Evolutionary conservation across 441 rosid species (phyloP).

Genomic region (Adansonia rubrostipa): DNA sequence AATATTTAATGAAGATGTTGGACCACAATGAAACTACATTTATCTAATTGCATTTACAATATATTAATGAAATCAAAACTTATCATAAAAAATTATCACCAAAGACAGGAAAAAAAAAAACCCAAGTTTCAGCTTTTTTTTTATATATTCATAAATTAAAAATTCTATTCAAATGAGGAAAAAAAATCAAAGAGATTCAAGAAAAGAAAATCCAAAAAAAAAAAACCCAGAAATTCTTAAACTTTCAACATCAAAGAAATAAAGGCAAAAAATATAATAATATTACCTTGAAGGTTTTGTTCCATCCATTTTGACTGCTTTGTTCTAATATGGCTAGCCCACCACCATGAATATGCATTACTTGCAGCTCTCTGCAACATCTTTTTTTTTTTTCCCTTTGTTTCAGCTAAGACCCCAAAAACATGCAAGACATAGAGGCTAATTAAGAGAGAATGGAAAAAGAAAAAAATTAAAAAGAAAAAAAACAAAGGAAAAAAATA

Average conservation of each 20-base stretch:
- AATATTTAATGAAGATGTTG: neutral
- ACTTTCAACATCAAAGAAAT: neutral
- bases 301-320: slow-evolving; percentile 99
- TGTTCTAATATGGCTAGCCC: slow-evolving; percentile 98
- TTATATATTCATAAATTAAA: neutral
- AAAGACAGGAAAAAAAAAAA: neutral
- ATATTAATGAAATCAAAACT: neutral
- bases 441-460: neutral
- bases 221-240: neutral
- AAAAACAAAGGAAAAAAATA: neutral
- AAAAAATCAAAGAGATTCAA: neutral
- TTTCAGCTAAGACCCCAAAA: neutral
- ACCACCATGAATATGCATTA: slow-evolving; percentile 99
- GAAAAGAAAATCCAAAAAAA: neutral
- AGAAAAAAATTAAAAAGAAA: slow-evolving; percentile 4
- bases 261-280: neutral
- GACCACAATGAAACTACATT: neutral
- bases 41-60: neutral
- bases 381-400: slow-evolving; percentile 1
- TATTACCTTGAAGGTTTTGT: slow-evolving; percentile 86
- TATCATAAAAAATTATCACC: neutral
- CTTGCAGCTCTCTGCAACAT: slow-evolving; percentile 96
- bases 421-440: slow-evolving; percentile 30
- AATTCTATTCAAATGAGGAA: neutral
- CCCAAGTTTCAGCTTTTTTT: neutral